Evolutionary conservation across 2,329 filamentous ascomycete genomes (phyloP).

Genomic region (Penicillium sp.): DNA sequence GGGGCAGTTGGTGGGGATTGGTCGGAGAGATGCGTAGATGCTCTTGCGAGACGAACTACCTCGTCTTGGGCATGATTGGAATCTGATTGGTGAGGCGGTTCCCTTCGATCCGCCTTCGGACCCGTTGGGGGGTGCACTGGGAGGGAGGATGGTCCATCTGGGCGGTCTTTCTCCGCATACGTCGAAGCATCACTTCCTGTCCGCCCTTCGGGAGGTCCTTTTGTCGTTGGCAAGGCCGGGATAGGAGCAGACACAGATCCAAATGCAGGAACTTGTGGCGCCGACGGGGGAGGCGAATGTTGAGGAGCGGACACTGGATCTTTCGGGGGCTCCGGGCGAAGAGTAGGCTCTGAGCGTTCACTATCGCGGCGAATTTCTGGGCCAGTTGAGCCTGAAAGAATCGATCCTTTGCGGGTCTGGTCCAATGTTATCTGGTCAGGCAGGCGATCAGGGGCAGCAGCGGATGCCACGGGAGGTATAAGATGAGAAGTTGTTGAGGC

Average conservation of each 20-base stretch:
- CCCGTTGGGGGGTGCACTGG: slow-evolving; percentile 47
- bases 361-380: slow-evolving; percentile 38
- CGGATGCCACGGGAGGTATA: slow-evolving; percentile 11
- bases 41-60: slow-evolving; percentile 29
- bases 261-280: slow-evolving; percentile 49
- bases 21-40: slow-evolving; percentile 31
- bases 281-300: slow-evolving; percentile 31
- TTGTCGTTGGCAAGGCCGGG: slow-evolving; percentile 25
- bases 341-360: slow-evolving; percentile 32
- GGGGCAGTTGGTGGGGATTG: slow-evolving; percentile 43
- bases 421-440: slow-evolving; percentile 32
- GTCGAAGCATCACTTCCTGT: slow-evolving; percentile 6
- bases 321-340: slow-evolving; percentile 34
- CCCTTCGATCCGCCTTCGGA: slow-evolving; percentile 47
- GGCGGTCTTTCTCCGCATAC: slow-evolving; percentile 30
- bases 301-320: slow-evolving; percentile 16
- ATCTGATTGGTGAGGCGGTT: slow-evolving; percentile 28
- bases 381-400: slow-evolving; percentile 15
- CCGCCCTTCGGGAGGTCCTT: slow-evolving; percentile 21
- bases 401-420: slow-evolving; percentile 29
- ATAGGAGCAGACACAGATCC: slow-evolving; percentile 41
- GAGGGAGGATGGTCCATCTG: slow-evolving; percentile 23
- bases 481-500: slow-evolving; percentile 21
- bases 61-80: slow-evolving; percentile 29
- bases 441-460: slow-evolving; percentile 26